Evolutionary conservation across 2,329 filamentous ascomycete species (phyloP).

Genomic region (Aureobasidium melanogenum): DNA sequence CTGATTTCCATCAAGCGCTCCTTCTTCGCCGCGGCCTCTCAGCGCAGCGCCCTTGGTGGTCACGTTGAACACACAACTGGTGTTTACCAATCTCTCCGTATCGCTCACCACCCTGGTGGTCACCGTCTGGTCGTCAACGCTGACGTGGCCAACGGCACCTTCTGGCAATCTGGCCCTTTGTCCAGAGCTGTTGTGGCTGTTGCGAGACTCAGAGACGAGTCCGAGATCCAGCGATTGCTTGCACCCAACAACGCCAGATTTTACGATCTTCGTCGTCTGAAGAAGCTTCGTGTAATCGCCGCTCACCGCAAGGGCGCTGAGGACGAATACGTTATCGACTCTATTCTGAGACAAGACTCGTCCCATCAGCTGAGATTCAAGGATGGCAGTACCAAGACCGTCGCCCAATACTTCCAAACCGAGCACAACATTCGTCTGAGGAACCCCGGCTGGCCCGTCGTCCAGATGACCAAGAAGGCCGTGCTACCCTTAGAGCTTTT

Average conservation of each 20-base stretch:
- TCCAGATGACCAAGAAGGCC: conserved; percentile 48
- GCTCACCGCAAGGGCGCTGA: conserved; percentile 30
- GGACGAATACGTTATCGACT: conserved; percentile 43
- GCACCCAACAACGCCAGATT: not conserved
- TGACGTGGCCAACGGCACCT: conserved; percentile 84
- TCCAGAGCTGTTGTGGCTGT: conserved; percentile 27
- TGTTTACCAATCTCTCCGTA: conserved; percentile 75
- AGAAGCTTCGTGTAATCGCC: conserved; percentile 32
- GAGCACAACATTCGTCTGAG: conserved; percentile 42
- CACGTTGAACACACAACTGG: conserved; percentile 77
- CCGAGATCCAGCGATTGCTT: conserved; percentile 17
- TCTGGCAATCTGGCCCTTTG: conserved; percentile 53
- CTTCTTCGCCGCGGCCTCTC: conserved; percentile 57
- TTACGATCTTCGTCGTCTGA: conserved; percentile 34
- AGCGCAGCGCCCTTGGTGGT: conserved; percentile 47
- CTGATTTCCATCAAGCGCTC: conserved; percentile 69
- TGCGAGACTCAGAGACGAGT: conserved; percentile 20
- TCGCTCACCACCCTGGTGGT: conserved; percentile 52
- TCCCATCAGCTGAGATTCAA: conserved; percentile 34
- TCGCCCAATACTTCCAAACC: conserved; percentile 49
- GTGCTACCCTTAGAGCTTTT: conserved; percentile 51
- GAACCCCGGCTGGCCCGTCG: conserved; percentile 44
- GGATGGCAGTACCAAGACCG: conserved; percentile 34
- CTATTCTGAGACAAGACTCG: conserved; percentile 35
- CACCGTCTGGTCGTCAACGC: conserved; percentile 69